Base-by-base conservation (phyloP, 164 flowering plant species). In the Sedum album region DNA sequence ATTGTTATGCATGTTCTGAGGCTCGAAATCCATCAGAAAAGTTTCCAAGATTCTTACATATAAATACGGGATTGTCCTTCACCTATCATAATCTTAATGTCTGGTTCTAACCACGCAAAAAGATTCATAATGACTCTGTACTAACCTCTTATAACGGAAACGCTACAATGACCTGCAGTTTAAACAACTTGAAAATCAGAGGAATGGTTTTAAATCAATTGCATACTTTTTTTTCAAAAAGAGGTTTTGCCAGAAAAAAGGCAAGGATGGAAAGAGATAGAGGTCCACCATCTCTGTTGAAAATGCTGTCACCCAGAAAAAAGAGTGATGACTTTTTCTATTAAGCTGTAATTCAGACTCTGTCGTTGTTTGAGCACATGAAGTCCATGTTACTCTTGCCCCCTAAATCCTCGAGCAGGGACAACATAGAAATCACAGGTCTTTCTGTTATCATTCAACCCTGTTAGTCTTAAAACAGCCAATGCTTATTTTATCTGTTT, bases 371-470 rank as follows among this genome's bases (percentile, higher is more conserved):
- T 36, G 57, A 30, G 83, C 85, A 84, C 87, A 84, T 83, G 87
- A 73, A 77, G 78, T 77, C 87, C 85, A 83, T 80, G 87, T 84
- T 80, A 84, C 87, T 79, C 79, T 77, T 81, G 83, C 81, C 79
- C 74, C 73, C 75, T 6, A 68, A 42, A 66, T 42, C 48, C 67
- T 73, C 69, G 42, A 39, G 67, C 67, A 67, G 60, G 70, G 69
- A 49, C 69, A 67, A 73, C 73, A 68, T 71, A 73, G 69, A 31
- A 70, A 68, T 74, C 73, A 70, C 57, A 46, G 68, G 20, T 38
- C 41, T 46, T 25, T 46, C 60, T 77, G 79, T 78, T 72, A 76
- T 78, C 81, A 74, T 66, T 62, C 68, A 74, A 77, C 67, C 73
- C 67, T 65, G 26, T 51, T 51, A 51, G 57, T n/a, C 66, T 72